phyloP scores from a whole-genome alignment of 2,329 filamentous ascomycete genomes.

The Zelopaecilomyces penicillatus region DNA sequence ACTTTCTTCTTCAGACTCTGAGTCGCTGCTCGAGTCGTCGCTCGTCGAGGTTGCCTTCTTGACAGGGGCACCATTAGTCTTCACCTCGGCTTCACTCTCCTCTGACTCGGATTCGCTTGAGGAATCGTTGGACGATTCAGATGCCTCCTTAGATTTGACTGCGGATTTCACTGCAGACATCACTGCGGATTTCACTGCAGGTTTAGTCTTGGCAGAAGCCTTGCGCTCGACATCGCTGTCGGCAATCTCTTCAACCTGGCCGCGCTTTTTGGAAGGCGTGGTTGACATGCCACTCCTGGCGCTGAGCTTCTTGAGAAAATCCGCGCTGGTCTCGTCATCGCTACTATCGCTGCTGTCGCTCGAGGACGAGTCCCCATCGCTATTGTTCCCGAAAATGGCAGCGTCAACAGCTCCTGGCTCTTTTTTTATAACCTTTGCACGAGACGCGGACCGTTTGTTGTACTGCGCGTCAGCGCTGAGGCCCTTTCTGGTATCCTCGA shows the following conservation, averaged over 20 bases:
- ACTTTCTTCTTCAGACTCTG: conserved; percentile 8
- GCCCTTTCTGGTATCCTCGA: conserved; percentile 29
- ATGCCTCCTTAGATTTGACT: not conserved
- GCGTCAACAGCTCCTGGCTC: conserved; percentile 14
- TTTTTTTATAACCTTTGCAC: conserved; percentile 23
- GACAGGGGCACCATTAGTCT: conserved; percentile 16
- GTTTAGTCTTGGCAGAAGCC: conserved; percentile 15
- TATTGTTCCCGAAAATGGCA: conserved; percentile 23
- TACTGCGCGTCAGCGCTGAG: conserved; percentile 24
- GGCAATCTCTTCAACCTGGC: conserved; percentile 31
- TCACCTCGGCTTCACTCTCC: conserved; percentile 15
- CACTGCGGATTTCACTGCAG: not conserved
- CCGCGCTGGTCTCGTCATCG: conserved; percentile 18
- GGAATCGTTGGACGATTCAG: conserved; percentile 8
- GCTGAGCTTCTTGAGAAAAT: conserved; percentile 26
- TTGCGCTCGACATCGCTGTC: conserved; percentile 34
- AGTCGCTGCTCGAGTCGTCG: conserved; percentile 9
- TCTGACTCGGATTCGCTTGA: conserved; percentile 12
- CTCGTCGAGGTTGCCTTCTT: conserved; percentile 13
- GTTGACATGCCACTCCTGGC: conserved; percentile 9
- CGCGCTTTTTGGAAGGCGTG: conserved; percentile 18
- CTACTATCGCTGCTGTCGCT: conserved; percentile 26
- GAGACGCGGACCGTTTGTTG: conserved; percentile 20
- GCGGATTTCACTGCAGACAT: too few species aligned
- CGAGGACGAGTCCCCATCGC: conserved; percentile 23